Evolutionary conservation across 805 yeast species (phyloP).

Genomic region (Pichia rugopelliculosa): DNA sequence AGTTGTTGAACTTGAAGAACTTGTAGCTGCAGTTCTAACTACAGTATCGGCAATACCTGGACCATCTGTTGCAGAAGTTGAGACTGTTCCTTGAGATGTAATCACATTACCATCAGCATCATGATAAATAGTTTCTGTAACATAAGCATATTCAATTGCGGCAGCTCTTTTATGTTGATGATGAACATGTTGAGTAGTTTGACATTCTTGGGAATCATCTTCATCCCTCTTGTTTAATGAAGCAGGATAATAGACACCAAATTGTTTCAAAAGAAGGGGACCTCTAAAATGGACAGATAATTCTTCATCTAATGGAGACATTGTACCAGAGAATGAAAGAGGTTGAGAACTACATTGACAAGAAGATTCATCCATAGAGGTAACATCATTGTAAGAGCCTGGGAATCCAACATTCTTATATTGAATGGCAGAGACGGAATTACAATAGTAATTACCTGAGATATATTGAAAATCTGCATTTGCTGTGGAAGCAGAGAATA

Average conservation of each 20-base stretch:
- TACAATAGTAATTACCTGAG: constrained; percentile 81
- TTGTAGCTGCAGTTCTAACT: constrained; percentile 4
- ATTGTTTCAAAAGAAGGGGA: constrained; percentile 70
- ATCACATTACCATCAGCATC: constrained; percentile 47
- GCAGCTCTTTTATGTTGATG: constrained; percentile 54
- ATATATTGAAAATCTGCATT: constrained; percentile 29
- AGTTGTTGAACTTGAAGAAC: constrained; percentile 1
- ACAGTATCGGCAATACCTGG: constrained; percentile 21
- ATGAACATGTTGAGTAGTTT: constrained; percentile 37
- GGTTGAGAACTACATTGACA: constrained; percentile 64
- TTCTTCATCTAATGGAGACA: constrained; percentile 82
- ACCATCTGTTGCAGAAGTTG: constrained; percentile 19
- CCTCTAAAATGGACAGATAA: constrained; percentile 87
- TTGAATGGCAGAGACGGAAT: constrained; percentile 46
- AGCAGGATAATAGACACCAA: constrained; percentile 82
- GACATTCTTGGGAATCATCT: constrained; percentile 36
- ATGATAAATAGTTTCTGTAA: constrained; percentile 72
- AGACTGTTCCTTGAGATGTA: constrained; percentile 8
- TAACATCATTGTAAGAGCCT: constrained; percentile 70
- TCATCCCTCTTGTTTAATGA: constrained; percentile 32
- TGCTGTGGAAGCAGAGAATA: constrained; percentile 17
- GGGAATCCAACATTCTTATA: constrained; percentile 71
- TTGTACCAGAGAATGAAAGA: constrained; percentile 55
- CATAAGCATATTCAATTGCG: constrained; percentile 58
- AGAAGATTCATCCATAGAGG: constrained; percentile 51